Base-by-base conservation (phyloP, 192 early-diverging fungal genomes). In the Podila clonocystis region DNA sequence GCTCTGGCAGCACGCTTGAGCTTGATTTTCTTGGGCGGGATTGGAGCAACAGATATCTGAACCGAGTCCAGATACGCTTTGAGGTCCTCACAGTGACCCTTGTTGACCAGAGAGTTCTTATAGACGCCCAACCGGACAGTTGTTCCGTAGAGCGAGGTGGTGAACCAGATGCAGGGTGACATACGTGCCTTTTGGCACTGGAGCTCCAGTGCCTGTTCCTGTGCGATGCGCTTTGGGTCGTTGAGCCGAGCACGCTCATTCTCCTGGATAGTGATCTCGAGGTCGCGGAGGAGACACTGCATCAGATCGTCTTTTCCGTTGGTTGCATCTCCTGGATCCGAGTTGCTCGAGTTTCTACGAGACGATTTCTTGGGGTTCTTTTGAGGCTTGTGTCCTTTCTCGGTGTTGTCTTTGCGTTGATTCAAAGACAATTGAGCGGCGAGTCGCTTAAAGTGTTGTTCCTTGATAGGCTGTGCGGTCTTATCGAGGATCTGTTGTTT, bases 41-140 rank as follows among this genome's bases (percentile, higher is more conserved):
- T 15, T 0, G 24, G 36, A 3, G 57, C 19, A 4, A 58, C 19
- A 19, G 58, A 28, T 20, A 70, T 62, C 38, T 78, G 67, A 8
- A 63, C 30, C 22, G 29, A 29, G 24, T 50, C 41, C 29, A 70
- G 52, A 15, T 33, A 30, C 34, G 63, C 62, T 29, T 41, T 34
- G 31, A 26, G 36, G 8, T 65, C 15, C 1, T 65, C 17, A 22
- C 63, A 33, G 0, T 61, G 36, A 7, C 62, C 69, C 17, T 30
- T 50, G 34, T 50, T 38, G 24, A 61, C 24, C 26, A 85, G 49
- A 8, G 73, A 38, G 36, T 72, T 63, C 20, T 79, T 78, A 50
- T 85, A 87, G 20, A 87, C 48, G 29, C 86, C 86, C 20, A 85
- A 61, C 36, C 75, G 82, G 3, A 83, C 57, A 4, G 68, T 72